Base-by-base conservation (phyloP, 2,329 filamentous ascomycete species). In the Trichoderma sp. region DNA sequence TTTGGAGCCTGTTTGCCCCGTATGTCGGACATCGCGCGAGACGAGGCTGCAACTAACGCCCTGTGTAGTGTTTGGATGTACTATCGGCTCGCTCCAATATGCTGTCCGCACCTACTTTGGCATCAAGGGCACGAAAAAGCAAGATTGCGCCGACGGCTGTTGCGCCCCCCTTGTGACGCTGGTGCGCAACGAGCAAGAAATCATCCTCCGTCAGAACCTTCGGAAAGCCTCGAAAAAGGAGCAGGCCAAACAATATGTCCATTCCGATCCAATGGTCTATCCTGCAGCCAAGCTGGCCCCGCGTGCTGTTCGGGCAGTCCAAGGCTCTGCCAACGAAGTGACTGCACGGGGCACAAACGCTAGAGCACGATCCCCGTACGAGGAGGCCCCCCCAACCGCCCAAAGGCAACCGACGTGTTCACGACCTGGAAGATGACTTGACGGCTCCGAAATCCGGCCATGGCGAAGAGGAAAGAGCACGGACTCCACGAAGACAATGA, bases 21-120 rank as follows among this genome's bases (percentile, higher is more conserved):
- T 76, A 67, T 52, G 71, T 51, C 19, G 5, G n/a, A 50, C 63
- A 7, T 39, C 14, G 30, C 21, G 12, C 45, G 9, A 41, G 12
- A 19, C 34, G 52, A 50, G 67, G 67, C 21, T 10, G 3, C 48
- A 7, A 7, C 15, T 19, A 19, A 30, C 12, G 5, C 45, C 28
- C 5, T n/a, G 41, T n/a, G 12, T 51, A 78, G 77, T 75, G 63
- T 78, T 75, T 56, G 72, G 72, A 15, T 67, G 64, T 44, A 63
- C 74, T 6, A 44, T 77, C 9, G 67, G 69, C n/a, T 68, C 64
- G 14, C 67, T 78, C 12, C 77, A 77, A 59, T 63, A 65, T 7
- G 69, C 68, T 2, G 69, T 78, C 63, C 75, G 77, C 24, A 48
- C 69, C 2, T 71, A 74, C 39, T 78, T 78, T 68, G 68, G 68